phyloP scores from a whole-genome alignment of 495 filamentous ascomycete genomes.

The Melanomma pulvis-pyrius region DNA sequence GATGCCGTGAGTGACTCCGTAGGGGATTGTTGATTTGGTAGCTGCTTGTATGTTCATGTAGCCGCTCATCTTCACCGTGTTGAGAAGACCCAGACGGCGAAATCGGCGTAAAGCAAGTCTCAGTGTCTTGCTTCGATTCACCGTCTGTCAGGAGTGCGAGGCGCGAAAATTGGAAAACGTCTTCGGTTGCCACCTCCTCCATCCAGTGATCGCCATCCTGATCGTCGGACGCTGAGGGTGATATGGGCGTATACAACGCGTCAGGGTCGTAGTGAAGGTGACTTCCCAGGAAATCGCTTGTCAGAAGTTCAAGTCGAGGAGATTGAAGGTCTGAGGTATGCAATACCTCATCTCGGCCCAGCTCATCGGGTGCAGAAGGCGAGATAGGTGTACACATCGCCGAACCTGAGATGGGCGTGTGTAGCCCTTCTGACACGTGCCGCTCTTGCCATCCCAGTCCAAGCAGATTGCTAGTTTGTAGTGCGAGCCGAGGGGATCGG shows the following conservation, averaged over 20 bases:
- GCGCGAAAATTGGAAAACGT: background rate
- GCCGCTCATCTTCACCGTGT: background rate
- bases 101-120: too few relatives aligned
- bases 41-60: background rate
- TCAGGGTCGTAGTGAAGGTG: too few relatives aligned
- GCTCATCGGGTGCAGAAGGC: constrained; percentile 18
- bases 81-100: background rate
- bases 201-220: too few relatives aligned
- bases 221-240: constrained; percentile 16
- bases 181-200: background rate
- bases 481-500: constrained; percentile 17
- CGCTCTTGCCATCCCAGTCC: background rate
- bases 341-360: too few relatives aligned
- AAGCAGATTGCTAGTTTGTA: constrained; percentile 12
- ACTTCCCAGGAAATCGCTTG: too few relatives aligned
- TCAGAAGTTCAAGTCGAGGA: too few relatives aligned
- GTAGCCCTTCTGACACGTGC: background rate
- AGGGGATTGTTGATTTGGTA: background rate
- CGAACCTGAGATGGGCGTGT: constrained; percentile 2
- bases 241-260: background rate
- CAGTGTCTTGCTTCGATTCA: too few relatives aligned
- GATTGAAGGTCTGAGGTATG: too few relatives aligned
- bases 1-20: background rate
- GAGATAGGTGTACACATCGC: background rate
- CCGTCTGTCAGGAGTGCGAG: background rate